Base-by-base conservation (phyloP, 75 land plant species). In the Larix kaempferi region DNA sequence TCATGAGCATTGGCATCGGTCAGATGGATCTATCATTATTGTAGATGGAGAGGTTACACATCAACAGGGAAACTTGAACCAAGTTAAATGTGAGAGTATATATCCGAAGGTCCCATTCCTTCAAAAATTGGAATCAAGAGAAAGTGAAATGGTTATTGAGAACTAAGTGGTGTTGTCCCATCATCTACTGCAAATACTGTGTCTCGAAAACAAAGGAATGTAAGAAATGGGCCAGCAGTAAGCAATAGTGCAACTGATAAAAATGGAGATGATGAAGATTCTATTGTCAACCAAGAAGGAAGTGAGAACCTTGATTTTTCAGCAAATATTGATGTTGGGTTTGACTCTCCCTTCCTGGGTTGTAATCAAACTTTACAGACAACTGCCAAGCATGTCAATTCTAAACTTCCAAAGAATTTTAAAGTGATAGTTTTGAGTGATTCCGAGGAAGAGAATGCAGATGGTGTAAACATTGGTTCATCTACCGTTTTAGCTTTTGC, bases 391-490 rank as follows among this genome's bases (percentile, higher is more conserved):
- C 35, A 55, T 55, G 69, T 54, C 73, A 22, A 64, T 74, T 41
- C 76, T 71, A 81, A 82, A 5, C 74, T 85, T 23, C 25, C 59
- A 33, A 82, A 52, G 12, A 78, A 84, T 56, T 74, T 84, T 22
- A 91, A 98, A 59, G 82, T 98, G 15, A 95, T 95, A 77, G 87
- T 98, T 62, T 88, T 95, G 19, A 95, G 98, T 80, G 99, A 98
- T 81, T 91, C 96, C 1, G 98, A 98, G 15, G 98, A 95, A 52
- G 98, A 95, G 2, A 74, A 44, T 39, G 73, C 29, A 12, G 77
- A 73, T 26, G 82, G 80, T 57, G 76, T 74, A n/a, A 74, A 78
- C 25, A 54, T 84, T 7, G 74, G 87, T 14, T 79, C 88, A 59
- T 77, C 91, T 33, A 86, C 62, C 19, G 63, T 72, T 21, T 67